Base-by-base conservation (phyloP, 371 early-diverging fungal species). In the Zychaea mexicana region DNA sequence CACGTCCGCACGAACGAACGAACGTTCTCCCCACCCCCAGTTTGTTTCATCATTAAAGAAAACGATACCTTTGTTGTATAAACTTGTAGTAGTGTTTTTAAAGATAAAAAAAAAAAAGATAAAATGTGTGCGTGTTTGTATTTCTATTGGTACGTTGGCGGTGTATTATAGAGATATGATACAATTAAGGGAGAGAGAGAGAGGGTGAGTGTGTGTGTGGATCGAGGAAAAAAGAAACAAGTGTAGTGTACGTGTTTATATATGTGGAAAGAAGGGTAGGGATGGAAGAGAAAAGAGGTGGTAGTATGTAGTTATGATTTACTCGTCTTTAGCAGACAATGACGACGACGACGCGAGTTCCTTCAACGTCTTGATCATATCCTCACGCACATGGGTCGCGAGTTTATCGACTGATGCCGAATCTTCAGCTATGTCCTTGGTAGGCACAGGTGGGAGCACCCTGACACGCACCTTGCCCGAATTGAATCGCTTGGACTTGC, bases 401-500 rank as follows among this genome's bases (percentile, higher is more conserved):
- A 95, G 74, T 17, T 79, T 78, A 57, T 92, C 89, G 8, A 95
- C 86, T 59, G 90, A 87, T 2, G 85, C 89, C 32, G 92, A 87
- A 22, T 85, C 86, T 28, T 82, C 78, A 12, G 68, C 68, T 45
- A 88, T 63, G 12, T 84, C 87, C 21, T 76, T 76, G 26, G 94
- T 92, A 9, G 83, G 65, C 54, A 96, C 89, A 26, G 94, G 93
- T 10, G 91, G 86, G 62, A 96, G 82, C 2, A 95, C 86, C 80
- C 86, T 92, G 57, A 96, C 80, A 30, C 81, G 78, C 46, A 97
- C 68, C 31, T 73, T 81, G 27, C 96, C 95, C 22, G 86, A 69
- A 10, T 76, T 72, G 74, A 90, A 95, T 60, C 82, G 71, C 58
- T 72, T 73, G 60, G 72, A 64, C 58, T 84, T 82, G 5, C 85